phyloP scores from a whole-genome alignment of 2,329 filamentous ascomycete species.

The Alternaria infectoria region DNA sequence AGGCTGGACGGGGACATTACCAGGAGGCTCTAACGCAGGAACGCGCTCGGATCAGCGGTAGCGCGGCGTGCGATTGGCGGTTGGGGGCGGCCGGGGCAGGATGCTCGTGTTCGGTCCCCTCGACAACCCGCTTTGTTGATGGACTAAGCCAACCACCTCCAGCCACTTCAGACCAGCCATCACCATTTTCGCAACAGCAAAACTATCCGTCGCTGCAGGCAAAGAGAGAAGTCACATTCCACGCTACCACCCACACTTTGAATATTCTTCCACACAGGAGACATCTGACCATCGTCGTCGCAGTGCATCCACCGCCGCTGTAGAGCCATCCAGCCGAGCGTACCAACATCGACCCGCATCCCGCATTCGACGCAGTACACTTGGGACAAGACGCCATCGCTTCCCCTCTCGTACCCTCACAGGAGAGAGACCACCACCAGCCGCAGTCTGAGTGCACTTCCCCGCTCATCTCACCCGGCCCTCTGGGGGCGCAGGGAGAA shows the following conservation, averaged over 20 bases:
- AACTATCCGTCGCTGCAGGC: slow-evolving; percentile 37
- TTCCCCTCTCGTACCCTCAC: slow-evolving; percentile 26
- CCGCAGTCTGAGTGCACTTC: slow-evolving; percentile 42
- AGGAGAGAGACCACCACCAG: slow-evolving; percentile 16
- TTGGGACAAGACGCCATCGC: slow-evolving; percentile 29
- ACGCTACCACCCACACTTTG: slow-evolving; percentile 44
- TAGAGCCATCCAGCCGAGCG: slow-evolving; percentile 31
- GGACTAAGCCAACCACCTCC: slow-evolving; percentile 16
- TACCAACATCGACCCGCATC: slow-evolving; percentile 24
- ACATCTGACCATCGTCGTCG: slow-evolving; percentile 40
- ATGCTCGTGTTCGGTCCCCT: slow-evolving; percentile 27
- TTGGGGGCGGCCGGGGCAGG: slow-evolving; percentile 22
- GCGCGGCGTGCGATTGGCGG: slow-evolving; percentile 25
- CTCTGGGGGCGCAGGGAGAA: slow-evolving; percentile 51
- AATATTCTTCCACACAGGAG: slow-evolving; percentile 26
- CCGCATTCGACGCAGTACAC: slow-evolving; percentile 25
- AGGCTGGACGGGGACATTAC: slow-evolving; percentile 30
- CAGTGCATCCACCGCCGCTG: slow-evolving; percentile 40
- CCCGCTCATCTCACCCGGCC: slow-evolving; percentile 44
- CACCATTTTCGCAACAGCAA: slow-evolving; percentile 42
- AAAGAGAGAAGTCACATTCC: slow-evolving; percentile 38
- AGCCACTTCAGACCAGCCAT: slow-evolving; percentile 42
- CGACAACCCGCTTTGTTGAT: slow-evolving; percentile 25
- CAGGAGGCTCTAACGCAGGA: slow-evolving; percentile 30
- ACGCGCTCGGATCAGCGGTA: slow-evolving; percentile 20